A percentile compares a stretch with the other conserved stretches of the same genome.
These are phyloP conservation scores for Aspergillus luchuensis DNA, from an alignment of 2,329 filamentous ascomycete genomes.

Conservation along the genomic window DNA sequence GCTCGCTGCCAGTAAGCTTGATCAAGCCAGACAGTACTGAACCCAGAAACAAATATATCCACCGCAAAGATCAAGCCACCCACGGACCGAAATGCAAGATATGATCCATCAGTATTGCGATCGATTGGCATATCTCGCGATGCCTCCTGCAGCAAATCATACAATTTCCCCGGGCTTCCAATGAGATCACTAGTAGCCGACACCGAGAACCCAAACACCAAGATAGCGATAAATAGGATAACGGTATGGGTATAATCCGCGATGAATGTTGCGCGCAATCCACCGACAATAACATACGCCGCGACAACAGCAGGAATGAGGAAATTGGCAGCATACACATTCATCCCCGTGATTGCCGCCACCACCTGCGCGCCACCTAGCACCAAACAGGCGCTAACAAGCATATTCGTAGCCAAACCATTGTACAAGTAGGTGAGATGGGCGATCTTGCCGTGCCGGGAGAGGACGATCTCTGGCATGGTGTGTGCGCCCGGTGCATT, in stretches of 20 bases:
- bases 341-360: constrained; percentile 44
- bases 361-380: constrained; percentile 45
- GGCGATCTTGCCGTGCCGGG: constrained; percentile 40
- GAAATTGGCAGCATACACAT: constrained; percentile 46
- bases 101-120: constrained; percentile 35
- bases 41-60: constrained; percentile 41
- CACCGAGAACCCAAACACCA: constrained; percentile 44
- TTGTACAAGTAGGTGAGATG: constrained; percentile 47
- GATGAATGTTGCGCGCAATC: constrained; percentile 45
- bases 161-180: constrained; percentile 38
- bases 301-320: constrained; percentile 44
- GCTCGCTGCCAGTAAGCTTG: constrained; percentile 51
- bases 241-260: constrained; percentile 48
- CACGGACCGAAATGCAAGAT: constrained; percentile 41
- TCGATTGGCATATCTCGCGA: constrained; percentile 35
- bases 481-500: constrained; percentile 47
- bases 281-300: constrained; percentile 45
- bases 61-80: constrained; percentile 43
- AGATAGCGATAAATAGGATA: constrained; percentile 44
- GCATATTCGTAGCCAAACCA: constrained; percentile 45
- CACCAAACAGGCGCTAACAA: constrained; percentile 44
- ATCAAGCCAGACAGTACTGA: constrained; percentile 42
- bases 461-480: constrained; percentile 46
- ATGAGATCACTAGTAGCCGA: constrained; percentile 35
- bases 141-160: constrained; percentile 42